These are phyloP conservation scores for Akanthomyces lecanii DNA, from an alignment of 2,329 filamentous ascomycete species.

Conservation along the genomic window DNA sequence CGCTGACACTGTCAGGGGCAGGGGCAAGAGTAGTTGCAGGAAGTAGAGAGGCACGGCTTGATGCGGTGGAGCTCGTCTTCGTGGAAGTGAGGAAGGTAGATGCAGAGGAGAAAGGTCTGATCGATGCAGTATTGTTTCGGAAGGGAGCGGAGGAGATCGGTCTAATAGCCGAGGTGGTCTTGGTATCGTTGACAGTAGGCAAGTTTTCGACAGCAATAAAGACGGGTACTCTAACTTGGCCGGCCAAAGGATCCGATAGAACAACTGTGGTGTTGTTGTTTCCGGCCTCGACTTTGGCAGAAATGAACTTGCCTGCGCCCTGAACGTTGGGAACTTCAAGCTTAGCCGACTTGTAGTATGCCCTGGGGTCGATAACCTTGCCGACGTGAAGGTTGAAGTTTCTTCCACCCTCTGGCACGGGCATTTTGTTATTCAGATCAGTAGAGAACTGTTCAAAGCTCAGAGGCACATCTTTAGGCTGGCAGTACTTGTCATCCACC, in stretches of 20 bases:
- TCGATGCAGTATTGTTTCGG: background rate
- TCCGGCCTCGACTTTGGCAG: background rate
- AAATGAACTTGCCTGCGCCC: background rate
- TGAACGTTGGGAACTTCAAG: background rate
- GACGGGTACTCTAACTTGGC: background rate
- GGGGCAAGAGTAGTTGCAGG: background rate
- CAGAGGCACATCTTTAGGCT: background rate
- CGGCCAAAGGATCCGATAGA: background rate
- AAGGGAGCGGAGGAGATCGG: background rate
- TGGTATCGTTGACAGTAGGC: background rate
- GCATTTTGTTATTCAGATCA: background rate
- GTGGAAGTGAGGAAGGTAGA: background rate
- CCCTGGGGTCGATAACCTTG: background rate
- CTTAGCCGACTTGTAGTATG: background rate
- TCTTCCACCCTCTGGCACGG: background rate
- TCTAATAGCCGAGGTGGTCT: background rate
- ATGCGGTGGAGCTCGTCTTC: background rate
- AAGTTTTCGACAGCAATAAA: background rate
- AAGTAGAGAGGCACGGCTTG: background rate
- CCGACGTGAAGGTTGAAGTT: background rate
- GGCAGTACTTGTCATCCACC: background rate
- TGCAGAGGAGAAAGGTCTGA: background rate
- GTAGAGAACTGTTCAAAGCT: background rate
- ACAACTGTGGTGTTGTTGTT: background rate
- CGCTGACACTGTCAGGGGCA: background rate